Conservation (phyloP, 345 rosid species). For the Isatis tinctoria region DNA sequence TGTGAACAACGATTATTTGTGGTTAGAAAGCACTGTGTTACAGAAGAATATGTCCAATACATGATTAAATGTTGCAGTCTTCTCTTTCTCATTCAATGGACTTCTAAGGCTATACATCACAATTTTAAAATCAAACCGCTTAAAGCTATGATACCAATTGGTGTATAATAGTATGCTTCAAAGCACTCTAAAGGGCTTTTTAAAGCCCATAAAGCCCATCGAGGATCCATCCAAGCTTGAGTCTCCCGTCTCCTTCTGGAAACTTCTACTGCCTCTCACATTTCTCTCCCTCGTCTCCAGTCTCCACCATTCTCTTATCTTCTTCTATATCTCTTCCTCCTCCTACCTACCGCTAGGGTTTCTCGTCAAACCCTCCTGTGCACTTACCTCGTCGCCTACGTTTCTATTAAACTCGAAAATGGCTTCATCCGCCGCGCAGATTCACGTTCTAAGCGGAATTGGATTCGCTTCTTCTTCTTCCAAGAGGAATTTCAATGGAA, state of each 20-base stretch:
- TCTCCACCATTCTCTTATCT: constrained; percentile 26
- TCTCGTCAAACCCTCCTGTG: neutral
- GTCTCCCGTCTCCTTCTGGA: constrained; percentile 9
- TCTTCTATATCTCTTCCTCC: constrained; percentile 10
- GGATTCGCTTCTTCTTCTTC: constrained; percentile 36
- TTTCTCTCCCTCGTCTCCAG: neutral
- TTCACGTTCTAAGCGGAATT: constrained; percentile 56
- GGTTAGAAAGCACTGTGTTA: neutral
- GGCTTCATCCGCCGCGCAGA: constrained; percentile 83
- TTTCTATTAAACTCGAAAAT: constrained; percentile 16
- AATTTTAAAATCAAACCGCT: too few species aligned
- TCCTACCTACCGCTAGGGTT: neutral
- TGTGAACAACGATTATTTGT: neutral
- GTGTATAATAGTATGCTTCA: too few species aligned
- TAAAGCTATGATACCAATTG: too few species aligned
- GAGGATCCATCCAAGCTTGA: neutral
- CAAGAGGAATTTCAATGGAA: constrained; percentile 6
- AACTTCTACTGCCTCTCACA: constrained; percentile 6
- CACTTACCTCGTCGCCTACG: neutral
- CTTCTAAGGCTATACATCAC: neutral
- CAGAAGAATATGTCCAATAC: neutral
- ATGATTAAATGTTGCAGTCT: neutral
- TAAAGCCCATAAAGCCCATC: constrained; percentile 19
- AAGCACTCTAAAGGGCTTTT: neutral
- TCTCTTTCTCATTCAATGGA: neutral